Percentiles rank a stretch among this genome's conserved stretches.
phyloP scores from a whole-genome alignment of 2,329 filamentous ascomycete genomes.

The Juglanconis sp. region DNA sequence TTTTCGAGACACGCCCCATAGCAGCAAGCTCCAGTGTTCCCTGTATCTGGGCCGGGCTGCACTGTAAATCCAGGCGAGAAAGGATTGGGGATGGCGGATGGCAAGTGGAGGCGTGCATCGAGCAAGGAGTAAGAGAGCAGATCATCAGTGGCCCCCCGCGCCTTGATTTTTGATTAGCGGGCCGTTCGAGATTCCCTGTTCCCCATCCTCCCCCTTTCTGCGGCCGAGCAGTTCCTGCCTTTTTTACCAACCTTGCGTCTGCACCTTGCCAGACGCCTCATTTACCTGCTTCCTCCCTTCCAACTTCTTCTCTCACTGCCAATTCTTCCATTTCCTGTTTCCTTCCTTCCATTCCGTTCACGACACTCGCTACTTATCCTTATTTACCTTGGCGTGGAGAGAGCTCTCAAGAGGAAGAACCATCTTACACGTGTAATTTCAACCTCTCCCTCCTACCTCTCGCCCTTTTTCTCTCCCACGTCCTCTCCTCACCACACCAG shows the following conservation, averaged over 20 bases:
- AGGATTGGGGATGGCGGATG: background rate
- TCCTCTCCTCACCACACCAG: background rate
- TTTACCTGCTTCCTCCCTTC: slow-evolving; percentile 8
- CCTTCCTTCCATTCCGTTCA: slow-evolving; percentile 15
- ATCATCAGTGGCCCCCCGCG: background rate
- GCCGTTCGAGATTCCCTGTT: slow-evolving; percentile 4
- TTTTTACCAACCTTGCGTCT: background rate
- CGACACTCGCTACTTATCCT: slow-evolving; percentile 20
- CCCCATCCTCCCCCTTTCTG: slow-evolving; percentile 7
- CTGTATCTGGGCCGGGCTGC: background rate
- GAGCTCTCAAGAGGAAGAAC: slow-evolving; percentile 10
- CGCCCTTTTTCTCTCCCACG: slow-evolving; percentile 5
- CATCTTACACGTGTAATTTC: slow-evolving; percentile 10
- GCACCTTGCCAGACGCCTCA: slow-evolving; percentile 2
- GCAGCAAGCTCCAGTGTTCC: background rate
- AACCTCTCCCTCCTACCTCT: slow-evolving; percentile 1
- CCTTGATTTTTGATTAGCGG: slow-evolving; percentile 12
- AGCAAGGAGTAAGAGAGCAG: background rate
- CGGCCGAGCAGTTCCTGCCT: background rate
- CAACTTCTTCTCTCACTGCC: slow-evolving; percentile 4
- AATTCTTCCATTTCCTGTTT: slow-evolving; percentile 1
- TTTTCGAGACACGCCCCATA: slow-evolving; percentile 11
- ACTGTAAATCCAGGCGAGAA: background rate
- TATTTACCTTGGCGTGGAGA: slow-evolving; percentile 14
- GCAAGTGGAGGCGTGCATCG: slow-evolving; percentile 3